Evolutionary conservation across 2,329 filamentous ascomycete genomes (phyloP).

Genomic region (Ceratocystis harringtonii): DNA sequence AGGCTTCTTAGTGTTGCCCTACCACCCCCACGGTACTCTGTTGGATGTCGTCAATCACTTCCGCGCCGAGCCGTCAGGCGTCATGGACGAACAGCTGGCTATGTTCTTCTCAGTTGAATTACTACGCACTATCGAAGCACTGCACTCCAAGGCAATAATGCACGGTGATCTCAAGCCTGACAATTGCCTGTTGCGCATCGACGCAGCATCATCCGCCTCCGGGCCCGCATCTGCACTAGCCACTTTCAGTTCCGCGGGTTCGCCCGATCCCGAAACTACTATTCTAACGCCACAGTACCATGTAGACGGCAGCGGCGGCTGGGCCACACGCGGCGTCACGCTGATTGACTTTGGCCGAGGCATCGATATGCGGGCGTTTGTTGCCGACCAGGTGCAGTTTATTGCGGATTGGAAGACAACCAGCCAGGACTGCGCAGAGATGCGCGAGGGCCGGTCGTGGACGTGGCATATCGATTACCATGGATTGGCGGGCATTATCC

Average conservation of each 20-base stretch:
- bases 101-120: constrained; percentile 96
- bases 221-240: not conserved
- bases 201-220: constrained; percentile 28
- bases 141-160: constrained; percentile 65
- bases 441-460: constrained; percentile 87
- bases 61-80: constrained; percentile 52
- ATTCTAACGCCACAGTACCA: constrained; percentile 50
- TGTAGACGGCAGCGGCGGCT: constrained; percentile 59
- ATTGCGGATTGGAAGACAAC: constrained; percentile 90
- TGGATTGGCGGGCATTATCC: constrained; percentile 74
- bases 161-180: constrained; percentile 94
- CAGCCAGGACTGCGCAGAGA: constrained; percentile 82
- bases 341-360: constrained; percentile 91
- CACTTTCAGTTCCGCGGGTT: not conserved
- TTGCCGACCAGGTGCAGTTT: constrained; percentile 57
- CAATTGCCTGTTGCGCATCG: constrained; percentile 81
- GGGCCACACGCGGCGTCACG: constrained; percentile 63
- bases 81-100: constrained; percentile 77
- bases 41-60: constrained; percentile 90
- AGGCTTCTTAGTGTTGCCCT: constrained; percentile 77
- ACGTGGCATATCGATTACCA: constrained; percentile 97
- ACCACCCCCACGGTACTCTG: constrained; percentile 75
- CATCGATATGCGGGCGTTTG: constrained; percentile 84
- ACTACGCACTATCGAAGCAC: constrained; percentile 71
- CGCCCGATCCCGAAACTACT: not conserved